A percentile compares a stretch with the other conserved stretches of the same genome.
Evolutionary conservation across 2,329 filamentous ascomycete species (phyloP).

Genomic region (Trichoderma citrinoviride): DNA sequence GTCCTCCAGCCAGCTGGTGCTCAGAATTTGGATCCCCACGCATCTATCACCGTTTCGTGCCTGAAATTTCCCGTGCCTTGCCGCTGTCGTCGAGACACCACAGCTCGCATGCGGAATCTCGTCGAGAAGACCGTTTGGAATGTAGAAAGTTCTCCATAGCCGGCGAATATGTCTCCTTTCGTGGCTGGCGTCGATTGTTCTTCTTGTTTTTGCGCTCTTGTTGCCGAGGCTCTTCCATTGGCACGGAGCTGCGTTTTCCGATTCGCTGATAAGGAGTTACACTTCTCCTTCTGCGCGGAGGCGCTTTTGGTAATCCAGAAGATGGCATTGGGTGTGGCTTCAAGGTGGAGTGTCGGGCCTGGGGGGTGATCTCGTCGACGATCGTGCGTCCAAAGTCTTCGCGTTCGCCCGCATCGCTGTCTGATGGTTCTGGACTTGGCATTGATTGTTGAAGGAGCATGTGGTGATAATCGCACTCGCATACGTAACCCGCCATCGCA

Average conservation of each 20-base stretch:
- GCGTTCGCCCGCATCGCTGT: background rate
- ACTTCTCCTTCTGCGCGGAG: background rate
- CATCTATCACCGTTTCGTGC: background rate
- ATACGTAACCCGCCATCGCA: background rate
- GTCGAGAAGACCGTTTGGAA: background rate
- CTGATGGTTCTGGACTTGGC: slow-evolving; percentile 5
- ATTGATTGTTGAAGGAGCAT: background rate
- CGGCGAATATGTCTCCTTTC: background rate
- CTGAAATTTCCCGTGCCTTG: background rate
- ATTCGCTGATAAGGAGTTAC: background rate
- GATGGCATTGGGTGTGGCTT: background rate
- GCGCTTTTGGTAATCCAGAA: background rate
- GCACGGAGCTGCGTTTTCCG: background rate
- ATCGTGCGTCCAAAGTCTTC: background rate
- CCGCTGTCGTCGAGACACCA: slow-evolving; percentile 3
- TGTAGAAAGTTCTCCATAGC: background rate
- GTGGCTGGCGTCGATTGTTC: too few species aligned
- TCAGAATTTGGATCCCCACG: background rate
- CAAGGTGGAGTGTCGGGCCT: background rate
- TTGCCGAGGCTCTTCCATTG: background rate
- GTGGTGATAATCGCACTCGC: background rate
- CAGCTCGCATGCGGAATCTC: background rate
- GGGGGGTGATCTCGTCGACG: background rate
- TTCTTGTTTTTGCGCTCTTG: background rate
- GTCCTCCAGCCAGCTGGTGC: background rate